A percentile compares a stretch with the other conserved stretches of the same genome.
These are phyloP conservation scores for Globisporangium middletonii DNA, from an alignment of 352 stramenopile species.

Conservation along the genomic window DNA sequence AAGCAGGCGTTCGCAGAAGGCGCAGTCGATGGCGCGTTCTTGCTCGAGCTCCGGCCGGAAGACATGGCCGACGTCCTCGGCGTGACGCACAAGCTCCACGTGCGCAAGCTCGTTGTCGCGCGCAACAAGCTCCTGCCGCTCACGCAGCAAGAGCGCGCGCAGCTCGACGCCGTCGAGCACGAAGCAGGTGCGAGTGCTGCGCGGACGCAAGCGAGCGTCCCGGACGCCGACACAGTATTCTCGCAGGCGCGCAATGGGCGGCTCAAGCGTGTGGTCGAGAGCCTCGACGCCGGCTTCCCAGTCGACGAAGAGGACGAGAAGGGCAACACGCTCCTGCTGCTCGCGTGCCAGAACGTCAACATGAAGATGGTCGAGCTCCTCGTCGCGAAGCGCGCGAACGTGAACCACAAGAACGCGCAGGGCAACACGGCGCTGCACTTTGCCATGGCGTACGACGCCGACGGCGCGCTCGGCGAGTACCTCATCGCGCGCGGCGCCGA, in stretches of 20 bases:
- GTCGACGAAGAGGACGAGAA: slow-evolving; percentile 90
- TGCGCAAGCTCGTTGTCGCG: slow-evolving; percentile 85
- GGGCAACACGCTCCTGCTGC: slow-evolving; percentile 89
- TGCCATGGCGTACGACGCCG: slow-evolving; percentile 90
- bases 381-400: slow-evolving; percentile 71
- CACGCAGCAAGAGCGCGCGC: slow-evolving; percentile 54
- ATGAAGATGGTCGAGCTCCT: slow-evolving; percentile 87
- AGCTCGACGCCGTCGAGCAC: slow-evolving; percentile 59
- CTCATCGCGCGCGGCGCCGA: slow-evolving; percentile 91
- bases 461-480: slow-evolving; percentile 88
- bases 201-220: slow-evolving; percentile 19
- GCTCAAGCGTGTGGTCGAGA: slow-evolving; percentile 86
- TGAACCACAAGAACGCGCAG: slow-evolving; percentile 90
- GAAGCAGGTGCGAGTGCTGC: slow-evolving; percentile 34
- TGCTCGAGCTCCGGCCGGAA: slow-evolving; percentile 89
- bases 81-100: slow-evolving; percentile 89
- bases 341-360: slow-evolving; percentile 90
- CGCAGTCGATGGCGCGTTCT: slow-evolving; percentile 88
- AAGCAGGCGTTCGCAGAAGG: slow-evolving; percentile 86
- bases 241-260: slow-evolving; percentile 87
- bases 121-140: slow-evolving; percentile 88
- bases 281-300: slow-evolving; percentile 84
- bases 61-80: slow-evolving; percentile 89
- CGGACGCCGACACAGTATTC: slow-evolving; percentile 79
- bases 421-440: slow-evolving; percentile 94